These are phyloP conservation scores for Globisporangium sylvaticum DNA, from an alignment of 352 stramenopile species.

Conservation along the genomic window DNA sequence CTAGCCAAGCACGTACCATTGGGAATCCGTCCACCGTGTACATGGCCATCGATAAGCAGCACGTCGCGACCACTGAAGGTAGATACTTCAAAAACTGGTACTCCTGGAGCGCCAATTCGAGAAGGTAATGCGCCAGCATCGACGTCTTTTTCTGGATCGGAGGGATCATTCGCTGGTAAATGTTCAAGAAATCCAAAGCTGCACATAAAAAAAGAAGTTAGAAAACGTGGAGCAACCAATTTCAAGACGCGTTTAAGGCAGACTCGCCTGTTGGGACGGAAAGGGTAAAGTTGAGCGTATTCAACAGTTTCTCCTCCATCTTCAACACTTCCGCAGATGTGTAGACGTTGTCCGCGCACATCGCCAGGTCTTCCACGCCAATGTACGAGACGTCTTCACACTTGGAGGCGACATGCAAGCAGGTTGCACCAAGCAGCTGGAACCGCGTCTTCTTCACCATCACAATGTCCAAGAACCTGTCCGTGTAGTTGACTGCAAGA, in stretches of 20 bases:
- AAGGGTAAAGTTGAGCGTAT: conserved; percentile 90
- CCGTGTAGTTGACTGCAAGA: conserved; percentile 89
- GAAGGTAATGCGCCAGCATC: conserved; percentile 86
- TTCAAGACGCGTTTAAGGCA: background rate
- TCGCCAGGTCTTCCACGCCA: conserved; percentile 87
- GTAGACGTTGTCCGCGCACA: conserved; percentile 91
- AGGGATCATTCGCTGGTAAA: conserved; percentile 86
- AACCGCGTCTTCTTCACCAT: conserved; percentile 89
- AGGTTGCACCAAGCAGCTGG: conserved; percentile 88
- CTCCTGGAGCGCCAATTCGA: conserved; percentile 85
- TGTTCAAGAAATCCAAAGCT: conserved; percentile 88
- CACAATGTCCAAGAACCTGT: conserved; percentile 84
- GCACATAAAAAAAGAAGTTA: conserved; percentile 8
- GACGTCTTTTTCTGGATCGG: conserved; percentile 82
- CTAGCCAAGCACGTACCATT: conserved; percentile 33
- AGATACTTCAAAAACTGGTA: conserved; percentile 86
- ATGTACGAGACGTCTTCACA: conserved; percentile 93
- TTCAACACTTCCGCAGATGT: conserved; percentile 86
- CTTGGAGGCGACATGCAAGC: conserved; percentile 88
- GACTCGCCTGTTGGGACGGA: conserved; percentile 78
- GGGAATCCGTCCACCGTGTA: conserved; percentile 79
- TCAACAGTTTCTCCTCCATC: conserved; percentile 90
- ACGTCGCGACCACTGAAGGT: conserved; percentile 81
- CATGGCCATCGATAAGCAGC: conserved; percentile 84
- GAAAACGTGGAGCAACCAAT: conserved; percentile 3